Evolutionary conservation across 2,329 filamentous ascomycete genomes (phyloP).

Genomic region (Phialemoniopsis sp.): DNA sequence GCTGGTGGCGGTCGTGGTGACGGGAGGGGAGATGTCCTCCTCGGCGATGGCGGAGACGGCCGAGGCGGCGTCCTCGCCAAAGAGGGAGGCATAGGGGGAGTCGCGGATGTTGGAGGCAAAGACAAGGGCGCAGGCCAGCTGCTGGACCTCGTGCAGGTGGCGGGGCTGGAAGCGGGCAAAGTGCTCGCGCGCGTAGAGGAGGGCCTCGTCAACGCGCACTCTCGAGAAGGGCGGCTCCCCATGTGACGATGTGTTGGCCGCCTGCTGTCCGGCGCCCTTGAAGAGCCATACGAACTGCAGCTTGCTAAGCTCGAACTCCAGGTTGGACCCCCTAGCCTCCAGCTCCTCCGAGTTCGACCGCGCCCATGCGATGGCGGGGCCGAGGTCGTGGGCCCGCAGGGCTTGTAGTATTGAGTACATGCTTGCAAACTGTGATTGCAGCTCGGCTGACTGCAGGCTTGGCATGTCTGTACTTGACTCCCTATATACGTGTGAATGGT

Average conservation of each 20-base stretch:
- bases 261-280: constrained; percentile 45
- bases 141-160: constrained; percentile 75
- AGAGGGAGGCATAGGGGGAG: constrained; percentile 77
- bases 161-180: constrained; percentile 72
- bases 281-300: constrained; percentile 90
- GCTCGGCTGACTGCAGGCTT: constrained; percentile 58
- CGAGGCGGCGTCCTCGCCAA: constrained; percentile 49
- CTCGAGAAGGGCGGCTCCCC: neutral
- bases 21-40: constrained; percentile 77
- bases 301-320: constrained; percentile 91
- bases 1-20: constrained; percentile 49
- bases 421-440: constrained; percentile 77
- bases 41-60: constrained; percentile 41
- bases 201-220: constrained; percentile 36
- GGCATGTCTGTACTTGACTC: constrained; percentile 9
- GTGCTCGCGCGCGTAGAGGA: constrained; percentile 70
- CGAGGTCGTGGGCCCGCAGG: constrained; percentile 69
- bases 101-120: constrained; percentile 69
- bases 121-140: constrained; percentile 76
- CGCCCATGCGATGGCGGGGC: constrained; percentile 86
- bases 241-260: neutral
- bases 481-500: constrained; percentile 10
- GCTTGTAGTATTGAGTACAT: constrained; percentile 90
- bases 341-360: constrained; percentile 64
- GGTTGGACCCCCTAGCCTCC: constrained; percentile 79